Conservation (phyloP, 805 yeast genomes). For the Torulaspora maleeae region DNA sequence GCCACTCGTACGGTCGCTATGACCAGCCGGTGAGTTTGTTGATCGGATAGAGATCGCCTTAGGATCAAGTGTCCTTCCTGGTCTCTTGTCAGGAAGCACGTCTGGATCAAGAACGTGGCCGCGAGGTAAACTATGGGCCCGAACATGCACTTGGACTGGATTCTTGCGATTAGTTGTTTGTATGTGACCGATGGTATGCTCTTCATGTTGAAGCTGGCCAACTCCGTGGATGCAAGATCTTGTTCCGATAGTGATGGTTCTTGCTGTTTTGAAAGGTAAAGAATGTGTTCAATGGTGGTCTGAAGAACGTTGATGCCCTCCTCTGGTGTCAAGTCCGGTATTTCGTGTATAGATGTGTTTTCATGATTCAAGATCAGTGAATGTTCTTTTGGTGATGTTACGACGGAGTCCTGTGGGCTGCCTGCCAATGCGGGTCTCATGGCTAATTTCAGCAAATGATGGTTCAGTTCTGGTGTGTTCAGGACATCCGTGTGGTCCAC, state of each 20-base stretch:
- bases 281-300: constrained; percentile 17
- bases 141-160: constrained; percentile 32
- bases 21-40: constrained; percentile 42
- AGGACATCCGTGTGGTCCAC: constrained; percentile 5
- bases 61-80: constrained; percentile 10
- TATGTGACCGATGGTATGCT: constrained; percentile 28
- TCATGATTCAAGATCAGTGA: constrained; percentile 1
- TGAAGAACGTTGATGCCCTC: constrained; percentile 18
- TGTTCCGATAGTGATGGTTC: neutral
- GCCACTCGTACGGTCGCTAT: constrained; percentile 44
- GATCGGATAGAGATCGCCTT: constrained; percentile 33
- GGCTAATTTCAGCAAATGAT: neutral
- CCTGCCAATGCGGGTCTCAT: neutral
- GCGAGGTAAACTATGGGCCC: constrained; percentile 28
- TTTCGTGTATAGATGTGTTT: constrained; percentile 1
- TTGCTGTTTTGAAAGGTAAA: constrained; percentile 11
- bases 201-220: constrained; percentile 27
- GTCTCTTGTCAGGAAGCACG: constrained; percentile 17
- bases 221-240: constrained; percentile 6
- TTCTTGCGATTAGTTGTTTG: constrained; percentile 24
- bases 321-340: constrained; percentile 3
- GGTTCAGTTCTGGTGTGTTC: constrained; percentile 5
- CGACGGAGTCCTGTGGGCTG: neutral
- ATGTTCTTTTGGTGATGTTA: neutral
- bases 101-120: constrained; percentile 26